Conservation (phyloP, 768 basidiomycete genomes). For the Amanita fuliginea region DNA sequence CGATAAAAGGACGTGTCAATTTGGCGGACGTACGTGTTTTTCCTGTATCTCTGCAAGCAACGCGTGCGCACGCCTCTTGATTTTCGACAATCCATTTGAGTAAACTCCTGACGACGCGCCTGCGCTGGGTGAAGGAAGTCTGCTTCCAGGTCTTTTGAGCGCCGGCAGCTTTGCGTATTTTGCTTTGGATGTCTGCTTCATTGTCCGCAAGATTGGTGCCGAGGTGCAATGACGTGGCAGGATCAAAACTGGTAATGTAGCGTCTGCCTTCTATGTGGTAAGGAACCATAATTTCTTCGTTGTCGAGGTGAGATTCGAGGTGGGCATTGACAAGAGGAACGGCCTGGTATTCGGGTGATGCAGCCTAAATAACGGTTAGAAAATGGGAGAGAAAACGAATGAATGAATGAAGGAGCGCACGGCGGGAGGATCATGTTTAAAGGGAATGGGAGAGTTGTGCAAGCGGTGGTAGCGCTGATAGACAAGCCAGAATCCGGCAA, state of each 20-base stretch:
- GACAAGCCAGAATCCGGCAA: constrained; percentile 71
- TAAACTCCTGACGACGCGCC: constrained; percentile 76
- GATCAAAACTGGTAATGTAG: constrained; percentile 89
- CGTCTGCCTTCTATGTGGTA: constrained; percentile 34
- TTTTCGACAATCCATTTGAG: constrained; percentile 91
- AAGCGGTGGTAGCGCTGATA: constrained; percentile 64
- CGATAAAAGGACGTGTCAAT: neutral
- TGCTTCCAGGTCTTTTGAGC: constrained; percentile 69
- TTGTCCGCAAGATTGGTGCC: constrained; percentile 70
- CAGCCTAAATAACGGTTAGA: constrained; percentile 26
- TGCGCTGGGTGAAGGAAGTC: constrained; percentile 69
- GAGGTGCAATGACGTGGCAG: constrained; percentile 77
- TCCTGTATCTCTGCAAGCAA: constrained; percentile 89
- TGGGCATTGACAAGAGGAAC: constrained; percentile 43
- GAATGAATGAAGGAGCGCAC: constrained; percentile 24
- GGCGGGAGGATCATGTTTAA: constrained; percentile 44
- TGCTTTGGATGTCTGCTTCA: constrained; percentile 56
- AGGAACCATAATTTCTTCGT: constrained; percentile 42
- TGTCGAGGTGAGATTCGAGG: constrained; percentile 53
- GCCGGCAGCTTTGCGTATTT: constrained; percentile 50
- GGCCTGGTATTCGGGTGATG: constrained; percentile 48
- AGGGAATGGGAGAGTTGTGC: constrained; percentile 63
- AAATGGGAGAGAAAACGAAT: neutral
- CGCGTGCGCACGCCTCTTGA: constrained; percentile 74
- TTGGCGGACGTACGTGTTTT: constrained; percentile 65